Percentiles rank a stretch among this genome's conserved stretches.
These are phyloP conservation scores for Galerina sulciceps DNA, from an alignment of 768 basidiomycete genomes.

Conservation along the genomic window DNA sequence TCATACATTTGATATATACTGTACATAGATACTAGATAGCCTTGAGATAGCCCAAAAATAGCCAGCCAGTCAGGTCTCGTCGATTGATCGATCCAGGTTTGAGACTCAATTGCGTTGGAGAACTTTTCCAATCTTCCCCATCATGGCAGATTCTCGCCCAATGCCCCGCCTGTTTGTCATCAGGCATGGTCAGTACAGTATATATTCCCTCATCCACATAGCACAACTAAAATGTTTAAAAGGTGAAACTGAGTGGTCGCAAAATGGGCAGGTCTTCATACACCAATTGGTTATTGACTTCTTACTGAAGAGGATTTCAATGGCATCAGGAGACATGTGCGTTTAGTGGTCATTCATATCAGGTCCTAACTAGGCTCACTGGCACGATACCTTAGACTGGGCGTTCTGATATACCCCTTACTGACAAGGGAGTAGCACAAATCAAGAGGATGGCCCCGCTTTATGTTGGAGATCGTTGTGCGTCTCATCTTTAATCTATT, in stretches of 20 bases:
- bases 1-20: no score
- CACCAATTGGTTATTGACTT: background rate
- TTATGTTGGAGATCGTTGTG: conserved; percentile 81
- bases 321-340: conserved; percentile 62
- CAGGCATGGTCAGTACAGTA: conserved; percentile 63
- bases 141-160: conserved; percentile 43
- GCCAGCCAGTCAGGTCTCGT: no score
- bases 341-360: conserved; percentile 24
- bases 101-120: background rate
- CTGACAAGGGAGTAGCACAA: conserved; percentile 71
- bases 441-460: conserved; percentile 64
- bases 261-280: conserved; percentile 65
- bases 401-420: conserved; percentile 85
- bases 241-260: conserved; percentile 96
- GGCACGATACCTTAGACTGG: conserved; percentile 73
- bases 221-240: background rate
- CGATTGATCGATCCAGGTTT: no score
- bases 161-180: conserved; percentile 81
- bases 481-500: conserved; percentile 27
- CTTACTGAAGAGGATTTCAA: background rate
- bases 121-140: background rate
- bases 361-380: conserved; percentile 1
- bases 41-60: no score
- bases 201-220: background rate
- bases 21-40: no score